Evolutionary conservation across 192 early-diverging fungal species (phyloP).

Genomic region (Rhizoclosmatium sp.): DNA sequence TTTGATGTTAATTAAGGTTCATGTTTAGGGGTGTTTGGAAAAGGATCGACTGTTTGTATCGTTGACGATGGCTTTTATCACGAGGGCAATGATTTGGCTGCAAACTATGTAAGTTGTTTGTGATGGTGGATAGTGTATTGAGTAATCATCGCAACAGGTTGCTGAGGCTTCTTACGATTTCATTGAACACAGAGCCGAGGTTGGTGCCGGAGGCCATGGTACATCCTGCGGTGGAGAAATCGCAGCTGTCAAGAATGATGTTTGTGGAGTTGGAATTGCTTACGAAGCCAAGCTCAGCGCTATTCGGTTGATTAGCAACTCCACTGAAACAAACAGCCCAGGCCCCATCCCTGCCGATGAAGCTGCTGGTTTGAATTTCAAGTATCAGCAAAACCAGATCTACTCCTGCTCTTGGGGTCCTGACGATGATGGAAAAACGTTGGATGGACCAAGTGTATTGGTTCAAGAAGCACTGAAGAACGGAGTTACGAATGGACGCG

Average conservation of each 20-base stretch:
- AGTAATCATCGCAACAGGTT: conserved; percentile 49
- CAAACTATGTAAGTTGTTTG: conserved; percentile 74
- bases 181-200: conserved; percentile 79
- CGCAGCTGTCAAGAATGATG: conserved; percentile 83
- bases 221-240: conserved; percentile 98
- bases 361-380: conserved; percentile 86
- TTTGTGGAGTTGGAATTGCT: conserved; percentile 94
- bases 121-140: conserved; percentile 37
- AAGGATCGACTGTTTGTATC: conserved; percentile 58
- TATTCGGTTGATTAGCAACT: conserved; percentile 84
- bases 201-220: conserved; percentile 85
- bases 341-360: conserved; percentile 84
- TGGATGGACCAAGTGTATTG: conserved; percentile 81
- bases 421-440: conserved; percentile 81
- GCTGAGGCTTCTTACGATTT: conserved; percentile 93
- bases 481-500: conserved; percentile 84
- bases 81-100: conserved; percentile 78
- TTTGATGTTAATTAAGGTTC: not conserved
- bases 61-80: conserved; percentile 97
- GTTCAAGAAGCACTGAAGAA: conserved; percentile 85
- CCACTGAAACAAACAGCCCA: conserved; percentile 75
- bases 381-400: conserved; percentile 87
- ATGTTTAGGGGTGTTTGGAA: not conserved
- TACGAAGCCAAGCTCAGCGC: conserved; percentile 83
- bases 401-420: conserved; percentile 99